Base-by-base conservation (phyloP, 2,329 filamentous ascomycete genomes). In the Sclerotinia trifoliorum region DNA sequence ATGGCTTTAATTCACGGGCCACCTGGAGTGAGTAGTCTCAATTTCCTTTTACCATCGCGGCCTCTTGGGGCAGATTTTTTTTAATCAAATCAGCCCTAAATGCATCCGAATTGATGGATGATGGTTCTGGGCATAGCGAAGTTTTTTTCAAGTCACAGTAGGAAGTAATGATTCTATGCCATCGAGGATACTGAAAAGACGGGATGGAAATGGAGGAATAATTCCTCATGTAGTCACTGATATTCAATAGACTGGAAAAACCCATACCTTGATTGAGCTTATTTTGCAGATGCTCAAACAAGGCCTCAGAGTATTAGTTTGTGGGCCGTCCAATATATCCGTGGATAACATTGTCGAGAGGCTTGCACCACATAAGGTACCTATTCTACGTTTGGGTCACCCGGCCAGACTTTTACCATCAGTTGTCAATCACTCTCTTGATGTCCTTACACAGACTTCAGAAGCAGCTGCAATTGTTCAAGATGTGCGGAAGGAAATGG, bases 261-360 rank as follows among this genome's bases (percentile, higher is more conserved):
- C 95, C 0, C 94, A 98, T 77, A 98, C 95, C 0, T 81, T 99
- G 51, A 94, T 99, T 69, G 95, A 99, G 79, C 83, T 99, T 17
- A 96, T 99, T 70, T 83, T 96, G n/a, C 95, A 99, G 77, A 82
- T 98, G 73, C 83, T 96, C 66, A 89, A 89, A 76, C 86, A 87
- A 32, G 85, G 88, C 21, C 84, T 89, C 66, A 87, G 93, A 1
- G 83, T 98, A 15, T 84, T 98, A 1, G 94, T 98, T n/a, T 98
- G 95, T 75, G 95, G 94, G 0, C 95, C 95, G 0, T 97, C 93
- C 42, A 99, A 99, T 78, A 94, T 99, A 74, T 95, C 93, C 0
- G 95, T 99, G 1, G 95, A 99, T 84, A 99, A 99, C 77, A 96
- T 99, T 68, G 94, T 97, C 11, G 95, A 99, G 80, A 88, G 95